Evolutionary conservation across 1,284 basidiomycete genomes (phyloP).

Genomic region (Trichosporon sp.): DNA sequence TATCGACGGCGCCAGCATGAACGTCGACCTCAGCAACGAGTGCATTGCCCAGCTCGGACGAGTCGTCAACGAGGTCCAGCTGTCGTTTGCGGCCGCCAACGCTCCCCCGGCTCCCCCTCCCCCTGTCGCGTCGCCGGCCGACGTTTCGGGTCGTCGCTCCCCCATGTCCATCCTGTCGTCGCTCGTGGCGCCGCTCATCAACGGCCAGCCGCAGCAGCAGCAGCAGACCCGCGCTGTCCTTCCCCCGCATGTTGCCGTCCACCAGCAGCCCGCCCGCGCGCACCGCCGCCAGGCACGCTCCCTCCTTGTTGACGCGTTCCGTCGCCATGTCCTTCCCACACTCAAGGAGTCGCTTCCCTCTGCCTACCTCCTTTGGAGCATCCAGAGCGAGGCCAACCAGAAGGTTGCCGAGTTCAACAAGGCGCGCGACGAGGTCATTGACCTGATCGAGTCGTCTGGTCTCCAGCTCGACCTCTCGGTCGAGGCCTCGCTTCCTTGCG

Average conservation of each 20-base stretch:
- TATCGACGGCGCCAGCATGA: conserved; percentile 38
- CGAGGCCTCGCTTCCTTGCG: neutral
- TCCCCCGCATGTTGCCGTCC: conserved; percentile 19
- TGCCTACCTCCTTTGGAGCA: conserved; percentile 41
- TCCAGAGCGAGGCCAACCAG: conserved; percentile 32
- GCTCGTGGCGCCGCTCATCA: conserved; percentile 43
- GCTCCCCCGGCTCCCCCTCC: conserved; percentile 19
- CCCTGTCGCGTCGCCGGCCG: conserved; percentile 24
- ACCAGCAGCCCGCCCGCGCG: conserved; percentile 51
- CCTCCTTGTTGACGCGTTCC: conserved; percentile 66
- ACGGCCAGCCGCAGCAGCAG: conserved; percentile 2
- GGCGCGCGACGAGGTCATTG: conserved; percentile 30
- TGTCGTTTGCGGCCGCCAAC: conserved; percentile 39
- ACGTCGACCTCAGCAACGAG: conserved; percentile 29
- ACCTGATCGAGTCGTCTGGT: conserved; percentile 23
- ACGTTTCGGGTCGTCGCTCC: conserved; percentile 25
- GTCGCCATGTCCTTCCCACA: conserved; percentile 58
- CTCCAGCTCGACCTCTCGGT: conserved; percentile 18
- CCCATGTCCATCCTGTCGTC: conserved; percentile 41
- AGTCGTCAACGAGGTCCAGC: conserved; percentile 45
- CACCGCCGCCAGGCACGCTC: conserved; percentile 67
- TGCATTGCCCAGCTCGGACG: conserved; percentile 32
- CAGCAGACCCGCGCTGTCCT: conserved; percentile 5
- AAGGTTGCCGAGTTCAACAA: conserved; percentile 34
- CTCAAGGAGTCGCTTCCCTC: conserved; percentile 45